Conservation (phyloP, 495 filamentous ascomycete genomes). For the Clavariopsis aquatica region DNA sequence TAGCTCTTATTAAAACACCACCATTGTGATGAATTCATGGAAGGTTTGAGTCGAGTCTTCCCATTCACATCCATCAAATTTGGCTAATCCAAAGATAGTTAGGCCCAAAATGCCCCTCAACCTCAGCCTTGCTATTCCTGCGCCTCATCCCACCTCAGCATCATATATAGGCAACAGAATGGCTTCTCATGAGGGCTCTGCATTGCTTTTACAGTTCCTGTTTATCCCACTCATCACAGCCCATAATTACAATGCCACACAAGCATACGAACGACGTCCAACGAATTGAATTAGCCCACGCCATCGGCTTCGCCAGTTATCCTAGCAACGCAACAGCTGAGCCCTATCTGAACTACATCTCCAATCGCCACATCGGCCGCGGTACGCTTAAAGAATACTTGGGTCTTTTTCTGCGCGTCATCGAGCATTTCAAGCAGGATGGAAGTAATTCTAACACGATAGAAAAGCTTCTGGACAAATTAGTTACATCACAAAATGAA, state of each 20-base stretch:
- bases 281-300: slow-evolving; percentile 21
- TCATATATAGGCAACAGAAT: not conserved
- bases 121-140: not conserved
- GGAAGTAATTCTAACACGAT: not conserved
- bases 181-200: not conserved
- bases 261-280: slow-evolving; percentile 1
- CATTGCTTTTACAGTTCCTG: not conserved
- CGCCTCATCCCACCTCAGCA: slow-evolving; percentile 6
- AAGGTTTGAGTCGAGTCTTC: too few relatives aligned
- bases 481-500: not conserved
- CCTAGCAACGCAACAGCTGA: slow-evolving; percentile 7
- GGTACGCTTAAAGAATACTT: slow-evolving; percentile 13
- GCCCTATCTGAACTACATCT: slow-evolving; percentile 25
- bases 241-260: slow-evolving; percentile 4
- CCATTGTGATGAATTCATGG: too few relatives aligned
- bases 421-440: slow-evolving; percentile 11
- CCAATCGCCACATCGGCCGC: slow-evolving; percentile 17
- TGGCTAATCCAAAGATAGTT: not conserved
- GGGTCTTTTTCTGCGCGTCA: slow-evolving; percentile 17
- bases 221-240: not conserved
- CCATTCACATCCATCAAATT: not conserved
- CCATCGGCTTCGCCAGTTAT: slow-evolving; percentile 15
- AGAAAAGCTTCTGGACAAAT: slow-evolving; percentile 7
- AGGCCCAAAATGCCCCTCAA: not conserved
- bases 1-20: too few relatives aligned